Conservation (phyloP, 768 basidiomycete species). For the Auriculariales sp. region DNA sequence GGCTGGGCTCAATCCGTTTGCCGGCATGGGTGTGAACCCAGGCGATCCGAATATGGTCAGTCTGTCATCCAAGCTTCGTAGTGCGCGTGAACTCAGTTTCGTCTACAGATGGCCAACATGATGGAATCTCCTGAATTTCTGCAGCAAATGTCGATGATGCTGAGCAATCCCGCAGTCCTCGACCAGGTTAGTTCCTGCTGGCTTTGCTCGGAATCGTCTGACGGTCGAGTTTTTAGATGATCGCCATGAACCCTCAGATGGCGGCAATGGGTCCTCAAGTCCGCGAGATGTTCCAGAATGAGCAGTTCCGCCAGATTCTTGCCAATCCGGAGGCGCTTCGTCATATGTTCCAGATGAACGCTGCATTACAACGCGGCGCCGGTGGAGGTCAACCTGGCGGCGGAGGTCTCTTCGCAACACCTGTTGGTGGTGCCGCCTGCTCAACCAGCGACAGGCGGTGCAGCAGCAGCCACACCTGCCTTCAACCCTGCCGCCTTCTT, state of each 20-base stretch:
- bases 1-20: constrained; percentile 86
- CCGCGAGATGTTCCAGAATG: constrained; percentile 62
- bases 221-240: constrained; percentile 24
- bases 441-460: constrained; percentile 11
- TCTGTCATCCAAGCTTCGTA: background rate
- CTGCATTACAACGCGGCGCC: constrained; percentile 26
- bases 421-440: constrained; percentile 6
- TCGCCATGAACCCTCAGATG: constrained; percentile 68
- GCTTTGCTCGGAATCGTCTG: background rate
- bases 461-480: constrained; percentile 12
- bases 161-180: constrained; percentile 79
- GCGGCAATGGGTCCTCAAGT: constrained; percentile 66
- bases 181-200: constrained; percentile 34
- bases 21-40: constrained; percentile 76
- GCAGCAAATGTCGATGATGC: constrained; percentile 73
- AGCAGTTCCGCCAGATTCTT: constrained; percentile 64
- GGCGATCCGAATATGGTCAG: constrained; percentile 84
- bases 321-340: constrained; percentile 69
- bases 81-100: background rate
- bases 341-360: constrained; percentile 62
- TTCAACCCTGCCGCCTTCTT: constrained; percentile 31
- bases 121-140: constrained; percentile 75
- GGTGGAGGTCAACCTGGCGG: constrained; percentile 19
- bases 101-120: constrained; percentile 59
- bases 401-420: constrained; percentile 12